Evolutionary conservation across 257 asterid genomes (phyloP).

Genomic region (Salvia rosmarinus): DNA sequence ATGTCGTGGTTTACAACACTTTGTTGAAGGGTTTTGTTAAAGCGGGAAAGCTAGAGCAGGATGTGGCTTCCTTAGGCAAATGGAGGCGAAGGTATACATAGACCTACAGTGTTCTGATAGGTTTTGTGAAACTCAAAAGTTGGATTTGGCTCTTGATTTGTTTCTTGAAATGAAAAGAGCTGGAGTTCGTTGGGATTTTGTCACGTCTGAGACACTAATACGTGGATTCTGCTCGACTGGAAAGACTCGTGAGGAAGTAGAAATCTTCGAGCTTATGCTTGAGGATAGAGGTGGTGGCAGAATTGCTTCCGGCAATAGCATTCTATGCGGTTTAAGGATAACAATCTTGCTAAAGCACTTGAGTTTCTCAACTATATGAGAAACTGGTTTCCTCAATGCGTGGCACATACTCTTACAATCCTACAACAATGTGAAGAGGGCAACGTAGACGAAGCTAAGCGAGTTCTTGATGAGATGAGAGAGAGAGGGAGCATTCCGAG

Average conservation of each 20-base stretch:
- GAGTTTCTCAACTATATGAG: constrained; percentile 62
- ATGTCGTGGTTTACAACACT: constrained; percentile 76
- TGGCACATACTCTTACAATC: constrained; percentile 49
- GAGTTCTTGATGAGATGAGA: constrained; percentile 51
- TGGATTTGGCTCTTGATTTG: constrained; percentile 75
- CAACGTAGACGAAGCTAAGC: constrained; percentile 49
- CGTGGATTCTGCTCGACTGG: constrained; percentile 67
- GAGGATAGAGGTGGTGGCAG: constrained; percentile 42
- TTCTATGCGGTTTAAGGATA: constrained; percentile 70
- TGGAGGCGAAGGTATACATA: constrained; percentile 83
- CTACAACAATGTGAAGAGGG: constrained; percentile 48
- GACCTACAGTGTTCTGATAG: constrained; percentile 77
- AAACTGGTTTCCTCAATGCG: constrained; percentile 65
- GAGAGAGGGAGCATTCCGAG: constrained; percentile 63
- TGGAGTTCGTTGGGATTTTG: constrained; percentile 57
- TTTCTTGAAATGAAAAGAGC: constrained; percentile 80
- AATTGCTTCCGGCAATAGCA: constrained; percentile 71
- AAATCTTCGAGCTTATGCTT: constrained; percentile 67
- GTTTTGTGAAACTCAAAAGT: constrained; percentile 61
- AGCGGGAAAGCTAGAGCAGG: constrained; percentile 63
- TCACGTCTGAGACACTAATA: constrained; percentile 62
- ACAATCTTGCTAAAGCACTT: constrained; percentile 47
- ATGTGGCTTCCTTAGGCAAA: constrained; percentile 57
- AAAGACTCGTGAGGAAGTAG: constrained; percentile 58
- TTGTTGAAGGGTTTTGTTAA: constrained; percentile 68